These are phyloP conservation scores for Dryadomyces sulphureus DNA, from an alignment of 2,329 filamentous ascomycete genomes.

Conservation along the genomic window DNA sequence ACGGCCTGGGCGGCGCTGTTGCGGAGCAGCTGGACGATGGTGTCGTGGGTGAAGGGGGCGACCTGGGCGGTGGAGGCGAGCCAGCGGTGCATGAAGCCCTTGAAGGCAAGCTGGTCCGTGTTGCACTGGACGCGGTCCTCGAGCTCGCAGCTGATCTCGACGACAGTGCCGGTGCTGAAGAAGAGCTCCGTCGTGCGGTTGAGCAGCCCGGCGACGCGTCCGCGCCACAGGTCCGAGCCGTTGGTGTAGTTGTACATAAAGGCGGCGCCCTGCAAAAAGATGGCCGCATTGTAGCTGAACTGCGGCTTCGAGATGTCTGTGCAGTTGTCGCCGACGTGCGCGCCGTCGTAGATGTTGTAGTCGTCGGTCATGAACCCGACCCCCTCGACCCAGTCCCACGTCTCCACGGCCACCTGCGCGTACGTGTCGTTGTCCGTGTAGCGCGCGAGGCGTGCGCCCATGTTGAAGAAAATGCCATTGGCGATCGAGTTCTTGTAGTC, in stretches of 20 bases:
- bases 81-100: slow-evolving; percentile 55
- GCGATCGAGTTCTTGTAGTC: slow-evolving; percentile 47
- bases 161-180: slow-evolving; percentile 44
- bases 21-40: slow-evolving; percentile 41
- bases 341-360: slow-evolving; percentile 50
- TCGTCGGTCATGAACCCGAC: slow-evolving; percentile 41
- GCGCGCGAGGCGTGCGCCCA: slow-evolving; percentile 43
- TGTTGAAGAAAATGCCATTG: slow-evolving; percentile 36
- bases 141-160: slow-evolving; percentile 53
- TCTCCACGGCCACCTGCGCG: slow-evolving; percentile 58
- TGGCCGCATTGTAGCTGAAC: slow-evolving; percentile 12
- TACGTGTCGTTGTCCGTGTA: slow-evolving; percentile 71
- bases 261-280: slow-evolving; percentile 11
- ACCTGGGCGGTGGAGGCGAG: slow-evolving; percentile 44
- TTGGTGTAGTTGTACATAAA: slow-evolving; percentile 24
- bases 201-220: slow-evolving; percentile 39
- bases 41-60: slow-evolving; percentile 41
- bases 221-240: slow-evolving; percentile 35
- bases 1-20: slow-evolving; percentile 44
- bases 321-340: slow-evolving; percentile 42
- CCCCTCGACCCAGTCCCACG: slow-evolving; percentile 53
- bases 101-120: slow-evolving; percentile 58
- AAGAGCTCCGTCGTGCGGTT: slow-evolving; percentile 33
- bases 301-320: slow-evolving; percentile 25
- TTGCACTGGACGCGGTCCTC: slow-evolving; percentile 36